Base-by-base conservation (phyloP, 2,329 filamentous ascomycete genomes). In the Septoria petroselini region DNA sequence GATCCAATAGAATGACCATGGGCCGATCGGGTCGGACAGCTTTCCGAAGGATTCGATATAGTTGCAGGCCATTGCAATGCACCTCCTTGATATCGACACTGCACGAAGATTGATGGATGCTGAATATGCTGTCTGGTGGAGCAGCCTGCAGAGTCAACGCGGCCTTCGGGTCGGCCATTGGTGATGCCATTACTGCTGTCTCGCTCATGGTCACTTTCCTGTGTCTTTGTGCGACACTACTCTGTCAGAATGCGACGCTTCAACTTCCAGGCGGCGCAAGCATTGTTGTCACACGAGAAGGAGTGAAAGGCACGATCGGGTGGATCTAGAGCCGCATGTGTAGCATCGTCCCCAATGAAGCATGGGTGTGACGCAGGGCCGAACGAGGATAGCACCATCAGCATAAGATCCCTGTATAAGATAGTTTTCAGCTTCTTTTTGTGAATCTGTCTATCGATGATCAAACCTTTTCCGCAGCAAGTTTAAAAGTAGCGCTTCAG, bases 11-110 rank as follows among this genome's bases (percentile, higher is more conserved):
- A 7, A 35, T 47, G 17, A 23, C 40, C 43, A 47, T 47, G 5
- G 43, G 43, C 15, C 43, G 43, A 1, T 17, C 35, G 11, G 34
- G 34, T 47, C 34, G 21, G 7, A 17, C 31, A 9, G 31, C 14
- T 30, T 37, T 37, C 25, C 43, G 43, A 21, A 21, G 38, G 15
- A 47, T 47, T 9, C 18, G 35, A 18, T 39, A 47, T 15, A 35
- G 43, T 33, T 47, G 43, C 3, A 47, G 18, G 12, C 43, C 43
- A 8, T 47, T 17, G 43, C 25, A 33, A 25, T 47, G 43, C n/a
- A 47, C 43, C 31, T 47, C 43, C 21, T 47, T 40, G 2, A 31
- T 18, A 38, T 1, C 35, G 3, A 17, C 6, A 18, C 21, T 18
- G 15, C 15, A 17, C 35, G 35, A 38, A 12, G 35, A 17, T 18